Percentiles rank a stretch among this genome's conserved stretches.
Conservation (phyloP, 257 asterid genomes). For the Fraxinus cuspidata region DNA sequence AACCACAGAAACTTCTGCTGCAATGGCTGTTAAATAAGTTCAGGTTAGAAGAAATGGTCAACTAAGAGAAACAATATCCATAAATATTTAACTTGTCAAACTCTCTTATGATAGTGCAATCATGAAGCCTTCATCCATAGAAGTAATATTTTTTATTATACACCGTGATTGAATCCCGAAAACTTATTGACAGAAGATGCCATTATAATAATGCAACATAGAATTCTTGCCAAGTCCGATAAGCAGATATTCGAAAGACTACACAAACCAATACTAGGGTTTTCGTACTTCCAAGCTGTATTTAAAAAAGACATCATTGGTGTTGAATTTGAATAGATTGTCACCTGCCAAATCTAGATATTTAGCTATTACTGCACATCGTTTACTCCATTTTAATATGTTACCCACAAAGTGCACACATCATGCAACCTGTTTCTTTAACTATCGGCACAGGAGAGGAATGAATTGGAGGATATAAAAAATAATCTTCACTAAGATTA, state of each 20-base stretch:
- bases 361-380: background rate
- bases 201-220: background rate
- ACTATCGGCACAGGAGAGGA: background rate
- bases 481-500: background rate
- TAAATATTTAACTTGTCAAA: slow-evolving; percentile 12
- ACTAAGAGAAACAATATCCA: background rate
- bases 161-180: slow-evolving; percentile 4
- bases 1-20: slow-evolving; percentile 98
- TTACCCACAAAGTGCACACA: background rate
- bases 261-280: background rate
- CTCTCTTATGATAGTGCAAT: background rate
- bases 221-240: slow-evolving; percentile 14
- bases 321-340: background rate
- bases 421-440: background rate
- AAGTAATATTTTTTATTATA: background rate
- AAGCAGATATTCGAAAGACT: slow-evolving; percentile 14
- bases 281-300: background rate
- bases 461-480: background rate
- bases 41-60: slow-evolving; percentile 24
- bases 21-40: slow-evolving; percentile 53
- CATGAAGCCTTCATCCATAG: slow-evolving; percentile 1
- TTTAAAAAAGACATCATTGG: slow-evolving; percentile 3
- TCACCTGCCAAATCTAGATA: background rate
- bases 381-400: background rate
- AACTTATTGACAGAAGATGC: background rate